A percentile compares a stretch with the other conserved stretches of the same genome.
Conservation (phyloP, 1,284 basidiomycete genomes). For the Peniophora sp. region DNA sequence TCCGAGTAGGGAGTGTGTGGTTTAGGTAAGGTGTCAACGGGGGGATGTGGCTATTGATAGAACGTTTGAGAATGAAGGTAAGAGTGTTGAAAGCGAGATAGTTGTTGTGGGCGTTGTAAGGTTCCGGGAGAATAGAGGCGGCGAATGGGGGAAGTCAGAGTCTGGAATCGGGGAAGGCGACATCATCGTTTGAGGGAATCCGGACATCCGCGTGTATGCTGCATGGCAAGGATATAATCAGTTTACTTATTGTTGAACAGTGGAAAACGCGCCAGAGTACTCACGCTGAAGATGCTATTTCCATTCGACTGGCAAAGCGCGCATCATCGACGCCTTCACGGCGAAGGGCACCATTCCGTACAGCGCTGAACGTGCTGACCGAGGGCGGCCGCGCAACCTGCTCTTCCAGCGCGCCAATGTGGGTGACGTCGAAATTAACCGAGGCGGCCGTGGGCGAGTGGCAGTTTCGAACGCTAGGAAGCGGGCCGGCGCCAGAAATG, state of each 20-base stretch:
- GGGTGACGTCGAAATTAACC: constrained; percentile 40
- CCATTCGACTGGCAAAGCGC: constrained; percentile 17
- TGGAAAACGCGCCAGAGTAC: constrained; percentile 4
- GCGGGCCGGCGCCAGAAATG: not conserved
- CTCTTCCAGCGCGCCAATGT: constrained; percentile 5
- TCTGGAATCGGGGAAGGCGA: constrained; percentile 11
- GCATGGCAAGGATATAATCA: too few relatives aligned
- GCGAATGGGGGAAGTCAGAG: constrained; percentile 4
- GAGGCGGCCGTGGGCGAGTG: constrained; percentile 24
- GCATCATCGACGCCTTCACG: constrained; percentile 54
- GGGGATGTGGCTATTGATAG: constrained; percentile 14
- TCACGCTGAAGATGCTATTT: constrained; percentile 8
- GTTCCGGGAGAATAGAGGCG: constrained; percentile 23
- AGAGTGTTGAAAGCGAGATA: constrained; percentile 9
- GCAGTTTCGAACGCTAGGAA: not conserved
- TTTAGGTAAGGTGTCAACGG: constrained; percentile 26
- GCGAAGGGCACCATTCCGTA: constrained; percentile 22
- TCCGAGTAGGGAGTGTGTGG: constrained; percentile 56
- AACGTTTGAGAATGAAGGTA: too few relatives aligned
- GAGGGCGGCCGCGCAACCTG: constrained; percentile 27
- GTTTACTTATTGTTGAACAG: constrained; percentile 2
- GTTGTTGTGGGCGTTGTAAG: constrained; percentile 21
- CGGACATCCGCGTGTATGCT: constrained; percentile 22
- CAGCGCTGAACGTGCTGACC: constrained; percentile 47
- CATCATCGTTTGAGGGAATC: constrained; percentile 13